Percentiles rank a stretch among this genome's conserved stretches.
Evolutionary conservation across 2,329 filamentous ascomycete genomes (phyloP).

Genomic region (Monosporascus sp.): DNA sequence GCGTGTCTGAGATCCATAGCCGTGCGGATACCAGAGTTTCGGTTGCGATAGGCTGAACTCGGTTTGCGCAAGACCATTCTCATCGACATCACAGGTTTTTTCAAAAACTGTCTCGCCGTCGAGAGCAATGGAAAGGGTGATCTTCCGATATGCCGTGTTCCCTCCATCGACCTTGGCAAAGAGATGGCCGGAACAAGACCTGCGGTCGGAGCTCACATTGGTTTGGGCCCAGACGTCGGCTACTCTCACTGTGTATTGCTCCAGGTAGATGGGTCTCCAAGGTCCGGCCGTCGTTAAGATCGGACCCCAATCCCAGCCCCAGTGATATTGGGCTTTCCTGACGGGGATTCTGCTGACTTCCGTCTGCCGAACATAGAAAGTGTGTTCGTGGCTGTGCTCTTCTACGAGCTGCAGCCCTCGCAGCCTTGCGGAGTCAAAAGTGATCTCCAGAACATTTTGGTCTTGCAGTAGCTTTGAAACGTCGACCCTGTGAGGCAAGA

Average conservation of each 20-base stretch:
- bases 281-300: constrained; percentile 56
- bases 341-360: constrained; percentile 41
- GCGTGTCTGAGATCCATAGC: constrained; percentile 37
- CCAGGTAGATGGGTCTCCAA: constrained; percentile 62
- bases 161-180: constrained; percentile 31
- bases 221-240: constrained; percentile 48
- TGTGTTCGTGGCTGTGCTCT: constrained; percentile 46
- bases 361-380: constrained; percentile 45
- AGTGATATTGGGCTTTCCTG: constrained; percentile 65
- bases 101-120: constrained; percentile 12
- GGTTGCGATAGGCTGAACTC: constrained; percentile 37
- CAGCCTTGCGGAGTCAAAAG: constrained; percentile 50
- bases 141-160: constrained; percentile 15
- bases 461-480: constrained; percentile 37
- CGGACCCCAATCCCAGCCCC: constrained; percentile 69
- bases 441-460: constrained; percentile 46
- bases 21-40: constrained; percentile 35
- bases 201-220: constrained; percentile 30
- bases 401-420: constrained; percentile 47
- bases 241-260: constrained; percentile 55
- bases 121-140: constrained; percentile 22
- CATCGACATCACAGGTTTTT: constrained; percentile 9
- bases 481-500: constrained; percentile 50
- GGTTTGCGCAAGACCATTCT: constrained; percentile 12
- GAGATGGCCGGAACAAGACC: constrained; percentile 30